Conservation (phyloP, 768 basidiomycete genomes). For the Leccinum barrowsii region DNA sequence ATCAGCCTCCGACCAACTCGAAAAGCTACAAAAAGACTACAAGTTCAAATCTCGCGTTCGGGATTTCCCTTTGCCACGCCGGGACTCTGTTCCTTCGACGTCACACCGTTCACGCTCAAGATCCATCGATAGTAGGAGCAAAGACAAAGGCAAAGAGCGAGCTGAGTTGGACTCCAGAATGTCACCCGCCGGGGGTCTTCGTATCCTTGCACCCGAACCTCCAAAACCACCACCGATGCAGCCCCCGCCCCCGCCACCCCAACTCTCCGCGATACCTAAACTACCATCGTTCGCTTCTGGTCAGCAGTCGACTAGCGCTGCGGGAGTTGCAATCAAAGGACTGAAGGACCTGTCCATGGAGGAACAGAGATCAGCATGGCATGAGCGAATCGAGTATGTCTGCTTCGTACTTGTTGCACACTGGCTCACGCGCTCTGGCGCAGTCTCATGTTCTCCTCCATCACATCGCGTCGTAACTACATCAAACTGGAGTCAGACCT, state of each 20-base stretch:
- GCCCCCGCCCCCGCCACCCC: slow-evolving; percentile 20
- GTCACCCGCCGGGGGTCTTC: neutral
- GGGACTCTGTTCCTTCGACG: slow-evolving; percentile 6
- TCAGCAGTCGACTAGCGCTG: slow-evolving; percentile 6
- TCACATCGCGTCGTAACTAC: slow-evolving; percentile 33
- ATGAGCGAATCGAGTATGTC: slow-evolving; percentile 40
- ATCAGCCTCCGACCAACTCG: slow-evolving; percentile 24
- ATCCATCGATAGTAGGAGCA: slow-evolving; percentile 12
- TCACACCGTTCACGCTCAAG: slow-evolving; percentile 8
- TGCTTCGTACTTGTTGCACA: neutral
- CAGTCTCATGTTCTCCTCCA: slow-evolving; percentile 36
- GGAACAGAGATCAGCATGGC: slow-evolving; percentile 38
- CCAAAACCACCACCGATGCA: slow-evolving; percentile 12
- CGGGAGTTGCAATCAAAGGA: slow-evolving; percentile 1
- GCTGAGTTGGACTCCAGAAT: neutral
- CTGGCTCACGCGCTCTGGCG: neutral
- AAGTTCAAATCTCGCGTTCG: neutral
- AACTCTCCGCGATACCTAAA: slow-evolving; percentile 16
- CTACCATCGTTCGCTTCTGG: slow-evolving; percentile 17
- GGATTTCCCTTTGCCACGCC: slow-evolving; percentile 1
- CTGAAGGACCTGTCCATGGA: slow-evolving; percentile 29
- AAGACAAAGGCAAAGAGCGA: slow-evolving; percentile 3
- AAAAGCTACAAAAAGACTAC: slow-evolving; percentile 18
- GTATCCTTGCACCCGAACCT: slow-evolving; percentile 9
- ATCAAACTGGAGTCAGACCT: slow-evolving; percentile 33